phyloP scores from a whole-genome alignment of 2,329 filamentous ascomycete genomes.

The Aureobasidium sp. region DNA sequence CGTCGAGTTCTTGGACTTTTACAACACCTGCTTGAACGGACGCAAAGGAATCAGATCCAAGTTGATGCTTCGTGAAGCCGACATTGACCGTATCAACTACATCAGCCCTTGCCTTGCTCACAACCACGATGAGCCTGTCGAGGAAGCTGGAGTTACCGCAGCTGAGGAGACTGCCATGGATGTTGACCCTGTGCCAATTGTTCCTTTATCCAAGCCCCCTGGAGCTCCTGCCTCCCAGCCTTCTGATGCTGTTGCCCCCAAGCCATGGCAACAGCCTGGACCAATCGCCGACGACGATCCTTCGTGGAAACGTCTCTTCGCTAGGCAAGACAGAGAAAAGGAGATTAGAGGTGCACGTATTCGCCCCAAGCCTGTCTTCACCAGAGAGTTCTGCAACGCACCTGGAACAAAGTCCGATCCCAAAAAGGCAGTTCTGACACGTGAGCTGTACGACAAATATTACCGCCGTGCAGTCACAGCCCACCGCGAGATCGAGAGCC shows the following conservation, averaged over 20 bases:
- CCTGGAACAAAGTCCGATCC: background rate
- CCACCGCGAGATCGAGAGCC: background rate
- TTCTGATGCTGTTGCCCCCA: background rate
- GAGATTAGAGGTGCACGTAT: background rate
- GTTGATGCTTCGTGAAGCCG: conserved; percentile 9
- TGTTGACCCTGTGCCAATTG: background rate
- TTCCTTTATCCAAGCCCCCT: background rate
- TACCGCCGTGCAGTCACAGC: background rate
- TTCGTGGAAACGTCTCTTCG: background rate
- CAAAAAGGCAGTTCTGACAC: background rate
- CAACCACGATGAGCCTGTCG: background rate
- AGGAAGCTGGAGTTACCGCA: background rate
- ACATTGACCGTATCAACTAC: conserved; percentile 7
- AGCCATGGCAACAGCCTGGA: background rate
- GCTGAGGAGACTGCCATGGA: background rate
- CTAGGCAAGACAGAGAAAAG: background rate
- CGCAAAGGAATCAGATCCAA: background rate
- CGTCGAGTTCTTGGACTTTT: conserved; percentile 6
- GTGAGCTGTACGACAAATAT: background rate
- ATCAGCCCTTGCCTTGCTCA: conserved; percentile 9
- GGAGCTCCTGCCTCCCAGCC: background rate
- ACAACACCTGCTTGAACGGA: background rate
- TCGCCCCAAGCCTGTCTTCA: conserved; percentile 2
- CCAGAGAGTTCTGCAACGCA: background rate
- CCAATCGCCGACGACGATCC: background rate